Base-by-base conservation (phyloP, 2,329 filamentous ascomycete genomes). In the Chaetomium strumarium region DNA sequence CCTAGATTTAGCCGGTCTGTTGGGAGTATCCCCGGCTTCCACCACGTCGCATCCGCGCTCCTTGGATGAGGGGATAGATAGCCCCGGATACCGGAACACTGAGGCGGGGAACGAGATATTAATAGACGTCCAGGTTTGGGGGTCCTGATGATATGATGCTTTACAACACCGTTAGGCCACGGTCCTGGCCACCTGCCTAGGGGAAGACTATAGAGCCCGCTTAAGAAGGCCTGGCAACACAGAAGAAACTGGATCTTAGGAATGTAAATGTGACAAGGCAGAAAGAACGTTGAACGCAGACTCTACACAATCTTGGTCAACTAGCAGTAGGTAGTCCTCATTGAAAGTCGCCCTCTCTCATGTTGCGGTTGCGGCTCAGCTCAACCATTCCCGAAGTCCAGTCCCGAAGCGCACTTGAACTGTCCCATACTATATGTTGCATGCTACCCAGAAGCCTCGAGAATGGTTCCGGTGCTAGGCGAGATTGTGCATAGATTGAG, bases 401-500 rank as follows among this genome's bases (percentile, higher is more conserved):
- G n/a, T n/a, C 30, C 12, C 30, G 33, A 12, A 34, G 33, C 33
- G 10, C 11, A 34, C 11, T 10, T 34, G 33, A 3, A 24, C n/a
- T n/a, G 24, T 24, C 24, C 33, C 9, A 34, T 34, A 4, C 7
- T 16, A n/a, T 37, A n/a, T 37, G 34, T 8, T 37, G 34, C 5
- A 16, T 37, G 13, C 24, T n/a, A 11, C 14, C 30, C 19, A 33
- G 19, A 8, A 14, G 19, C n/a, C 36, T n/a, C 7, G n/a, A 30
- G n/a, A 12, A 8, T 34, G 2, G 5, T 30, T 41, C 12, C 31
- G 31, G 20, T 19, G 33, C 17, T 38, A 43, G 44, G 44, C 44
- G 37, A 52, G 13, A 52, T 46, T 52, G 43, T 29, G 38, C 33
- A 52, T 52, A 52, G 40, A 52, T 52, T 52, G 39, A 31, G 3